Conservation (phyloP, 441 rosid genomes). For the Corymbia calophylla region DNA sequence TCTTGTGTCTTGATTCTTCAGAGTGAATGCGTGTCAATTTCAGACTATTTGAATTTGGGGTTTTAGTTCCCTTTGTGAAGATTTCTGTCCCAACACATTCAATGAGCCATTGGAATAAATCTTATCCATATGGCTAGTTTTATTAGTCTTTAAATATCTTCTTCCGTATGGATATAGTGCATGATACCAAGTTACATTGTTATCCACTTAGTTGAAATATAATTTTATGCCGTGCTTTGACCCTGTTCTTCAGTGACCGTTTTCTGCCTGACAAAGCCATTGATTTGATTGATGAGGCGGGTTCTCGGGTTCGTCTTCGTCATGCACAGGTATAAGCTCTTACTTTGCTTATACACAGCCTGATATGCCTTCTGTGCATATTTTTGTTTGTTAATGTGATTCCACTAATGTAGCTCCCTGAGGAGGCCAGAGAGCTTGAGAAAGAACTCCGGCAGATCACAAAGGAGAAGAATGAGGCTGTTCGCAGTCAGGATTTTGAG, state of each 20-base stretch:
- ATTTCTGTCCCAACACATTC: background rate
- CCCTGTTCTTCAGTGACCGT: conserved; percentile 24
- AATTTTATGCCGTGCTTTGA: background rate
- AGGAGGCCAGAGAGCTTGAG: conserved; percentile 98
- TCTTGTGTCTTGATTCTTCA: background rate
- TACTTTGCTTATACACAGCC: background rate
- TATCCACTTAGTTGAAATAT: background rate
- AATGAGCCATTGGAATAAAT: background rate
- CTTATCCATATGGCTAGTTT: background rate
- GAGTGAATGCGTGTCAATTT: background rate
- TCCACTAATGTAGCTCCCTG: conserved; percentile 60
- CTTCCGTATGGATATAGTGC: background rate
- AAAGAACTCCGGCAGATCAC: conserved; percentile 90
- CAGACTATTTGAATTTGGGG: background rate
- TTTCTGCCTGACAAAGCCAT: conserved; percentile 54
- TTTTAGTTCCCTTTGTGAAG: background rate
- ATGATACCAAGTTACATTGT: background rate
- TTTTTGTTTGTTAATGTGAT: background rate
- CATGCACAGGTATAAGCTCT: background rate
- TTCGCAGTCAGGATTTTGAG: conserved; percentile 92
- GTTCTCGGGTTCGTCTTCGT: conserved; percentile 21
- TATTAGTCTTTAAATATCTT: background rate
- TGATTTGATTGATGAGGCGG: conserved; percentile 56
- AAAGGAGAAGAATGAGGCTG: conserved; percentile 96
- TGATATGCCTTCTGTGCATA: background rate